A percentile compares a stretch with the other conserved stretches of the same genome.
Evolutionary conservation across 768 basidiomycete species (phyloP).

Genomic region (Termitomyces titanicus): DNA sequence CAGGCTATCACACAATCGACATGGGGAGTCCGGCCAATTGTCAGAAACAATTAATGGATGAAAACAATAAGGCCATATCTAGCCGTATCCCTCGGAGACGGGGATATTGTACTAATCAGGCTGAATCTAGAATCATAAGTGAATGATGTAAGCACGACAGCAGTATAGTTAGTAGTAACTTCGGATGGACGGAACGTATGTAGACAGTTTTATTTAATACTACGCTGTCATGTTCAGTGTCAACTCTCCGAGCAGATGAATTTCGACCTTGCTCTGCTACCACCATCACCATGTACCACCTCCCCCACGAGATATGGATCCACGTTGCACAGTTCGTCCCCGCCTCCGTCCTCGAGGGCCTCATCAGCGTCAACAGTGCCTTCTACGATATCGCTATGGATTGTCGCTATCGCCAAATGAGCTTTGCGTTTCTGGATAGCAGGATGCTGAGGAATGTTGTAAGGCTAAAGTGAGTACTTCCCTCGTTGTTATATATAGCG

Average conservation of each 20-base stretch:
- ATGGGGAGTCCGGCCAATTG: too few relatives aligned
- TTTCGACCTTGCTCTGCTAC: neutral
- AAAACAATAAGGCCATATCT: too few relatives aligned
- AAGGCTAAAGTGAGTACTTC: constrained; percentile 36
- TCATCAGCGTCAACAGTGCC: constrained; percentile 22
- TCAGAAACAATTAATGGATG: too few relatives aligned
- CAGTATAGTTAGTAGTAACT: neutral
- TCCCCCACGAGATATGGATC: constrained; percentile 28
- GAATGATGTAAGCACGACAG: constrained; percentile 5
- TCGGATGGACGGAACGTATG: neutral
- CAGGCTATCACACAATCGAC: too few relatives aligned
- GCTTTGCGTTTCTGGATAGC: constrained; percentile 45
- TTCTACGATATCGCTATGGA: constrained; percentile 38
- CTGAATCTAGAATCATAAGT: neutral
- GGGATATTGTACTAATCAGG: too few relatives aligned
- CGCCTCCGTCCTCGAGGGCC: constrained; percentile 11
- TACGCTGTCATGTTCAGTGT: constrained; percentile 9
- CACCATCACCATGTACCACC: constrained; percentile 7
- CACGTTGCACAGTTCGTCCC: constrained; percentile 27
- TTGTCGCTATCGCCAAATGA: constrained; percentile 43
- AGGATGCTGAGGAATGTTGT: constrained; percentile 39
- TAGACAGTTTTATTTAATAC: neutral
- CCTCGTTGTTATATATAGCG: neutral
- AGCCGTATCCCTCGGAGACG: too few relatives aligned
- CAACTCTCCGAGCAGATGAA: neutral